phyloP scores from a whole-genome alignment of 2,329 filamentous ascomycete species.

The Tolypocladium nubicola region DNA sequence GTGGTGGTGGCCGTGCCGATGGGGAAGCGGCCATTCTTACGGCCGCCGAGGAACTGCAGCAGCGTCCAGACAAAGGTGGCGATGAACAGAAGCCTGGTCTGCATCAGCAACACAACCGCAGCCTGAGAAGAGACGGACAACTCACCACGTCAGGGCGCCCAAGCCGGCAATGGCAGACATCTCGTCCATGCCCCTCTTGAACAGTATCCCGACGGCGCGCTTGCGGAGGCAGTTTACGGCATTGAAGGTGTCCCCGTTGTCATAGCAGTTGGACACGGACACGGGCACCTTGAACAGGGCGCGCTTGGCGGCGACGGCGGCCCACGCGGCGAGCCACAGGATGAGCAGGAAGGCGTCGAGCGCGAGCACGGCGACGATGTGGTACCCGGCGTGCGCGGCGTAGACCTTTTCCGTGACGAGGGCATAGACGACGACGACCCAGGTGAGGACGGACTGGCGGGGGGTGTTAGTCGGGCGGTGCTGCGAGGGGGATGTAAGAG shows the following conservation, averaged over 20 bases:
- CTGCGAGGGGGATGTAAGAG: not conserved
- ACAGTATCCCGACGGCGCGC: conserved; percentile 10
- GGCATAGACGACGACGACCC: conserved; percentile 30
- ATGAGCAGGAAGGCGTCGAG: conserved; percentile 33
- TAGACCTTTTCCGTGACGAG: conserved; percentile 29
- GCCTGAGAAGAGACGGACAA: not conserved
- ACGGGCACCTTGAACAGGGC: conserved; percentile 22
- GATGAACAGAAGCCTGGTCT: conserved; percentile 25
- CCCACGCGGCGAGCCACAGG: conserved; percentile 36
- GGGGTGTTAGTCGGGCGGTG: conserved; percentile 1
- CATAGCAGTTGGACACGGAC: conserved; percentile 17
- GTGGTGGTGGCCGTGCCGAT: conserved; percentile 6
- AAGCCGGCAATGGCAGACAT: conserved; percentile 31
- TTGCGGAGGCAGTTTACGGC: conserved; percentile 24
- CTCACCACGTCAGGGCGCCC: conserved; percentile 32
- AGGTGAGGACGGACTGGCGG: conserved; percentile 32
- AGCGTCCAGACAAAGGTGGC: conserved; percentile 25
- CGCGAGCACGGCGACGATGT: conserved; percentile 31
- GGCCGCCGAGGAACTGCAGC: conserved; percentile 22
- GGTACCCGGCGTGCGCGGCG: conserved; percentile 24
- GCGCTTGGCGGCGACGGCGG: conserved; percentile 28
- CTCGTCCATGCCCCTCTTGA: conserved; percentile 20
- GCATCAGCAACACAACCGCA: not conserved
- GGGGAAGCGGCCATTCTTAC: conserved; percentile 25
- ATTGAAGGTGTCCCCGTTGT: conserved; percentile 28